Evolutionary conservation across 2,329 filamentous ascomycete genomes (phyloP), one percentile per base, ranked within the genome.

Genomic region (Aspergillus candidus): DNA sequence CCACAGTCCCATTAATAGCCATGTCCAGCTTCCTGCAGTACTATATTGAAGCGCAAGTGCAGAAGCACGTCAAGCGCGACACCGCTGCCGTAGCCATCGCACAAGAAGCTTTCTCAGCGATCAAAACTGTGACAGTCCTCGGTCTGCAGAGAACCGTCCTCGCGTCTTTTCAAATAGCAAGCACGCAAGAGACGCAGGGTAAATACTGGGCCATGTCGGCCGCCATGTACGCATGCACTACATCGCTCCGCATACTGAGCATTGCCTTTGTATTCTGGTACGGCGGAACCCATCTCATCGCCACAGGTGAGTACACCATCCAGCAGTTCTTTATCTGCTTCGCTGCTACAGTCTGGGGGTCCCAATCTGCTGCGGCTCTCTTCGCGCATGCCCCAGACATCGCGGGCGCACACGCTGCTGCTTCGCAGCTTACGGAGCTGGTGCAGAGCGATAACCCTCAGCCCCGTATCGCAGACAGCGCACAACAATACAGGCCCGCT

Each of bases 181-280:
- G 31, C 14, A 17, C 5, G 3, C 22, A 29, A 7, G 31, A 41
- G 4, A 12, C 6, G 11, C 12, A 12, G 13, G 7, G 14, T n/a
- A 13, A 4, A 4, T 30, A 33, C 33, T 42, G 13, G 42, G 36
- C 27, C 11, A 41, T 6, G 10, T 39, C 35, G 13, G 31, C 43
- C 2, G 33, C 29, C 11, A 11, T 46, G 11, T 46, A 42, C 32
- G 43, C 43, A 15, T 37, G 34, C 40, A 34, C 46, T n/a, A 34
- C 32, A 4, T 41, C 39, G 14, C 32, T 42, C 7, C 17, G 32
- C 17, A 42, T 48, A 29, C 47, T 61, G 4, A 49, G 55, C 35
- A 55, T 61, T 42, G 51, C 57, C 15, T 48, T 60, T 11, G 59
- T 56, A 3, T 61, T 61, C 41, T 83, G 77, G 73, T 84, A 84